Evolutionary conservation across 768 basidiomycete species (phyloP), one percentile per base, ranked within the genome.

Genomic region (Daedaleopsis sinensis): DNA sequence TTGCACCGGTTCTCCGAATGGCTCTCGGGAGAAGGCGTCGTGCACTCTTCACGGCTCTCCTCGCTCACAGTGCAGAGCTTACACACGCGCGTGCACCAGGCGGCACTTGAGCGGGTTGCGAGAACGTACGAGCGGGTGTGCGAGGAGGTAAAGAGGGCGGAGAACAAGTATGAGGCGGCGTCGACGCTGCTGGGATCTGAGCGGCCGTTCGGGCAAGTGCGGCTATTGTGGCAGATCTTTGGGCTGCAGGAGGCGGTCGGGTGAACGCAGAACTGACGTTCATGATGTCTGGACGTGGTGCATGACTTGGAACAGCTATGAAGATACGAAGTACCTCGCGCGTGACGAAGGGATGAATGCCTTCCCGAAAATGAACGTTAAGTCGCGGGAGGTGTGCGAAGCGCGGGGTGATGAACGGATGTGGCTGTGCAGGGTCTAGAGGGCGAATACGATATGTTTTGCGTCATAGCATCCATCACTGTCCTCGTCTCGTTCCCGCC

Each of bases 131-230:
- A 77, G 10, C 70, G 79, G 63, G 76, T 98, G 3, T 95, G 90
- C 71, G 88, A 88, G 49, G 85, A 88, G 57, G 90, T 98, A 16
- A 82, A 84, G 69, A 85, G 84, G 56, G 82, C 86, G 44, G 83
- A 84, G 72, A 93, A 93, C 64, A 82, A 80, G 72, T 99, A 98
- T 69, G 95, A 98, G 76, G 96, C 95, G n/a, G 91, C 87, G 16
- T 82, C 87, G 61, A 95, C 94, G 21, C 72, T 96, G 59, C 74
- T 96, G 42, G 90, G 94, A 15, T 86, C 89, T 63, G 89, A 91
- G 76, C 74, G 92, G 72, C 92, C 92, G 19, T 94, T 93, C 76
- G 93, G 92, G 54, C 88, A 90, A 70, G 82, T 87, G 32, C 82
- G 83, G 68, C 73, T 90, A 66, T 72, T 94, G 65, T 84, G 84